phyloP scores from a whole-genome alignment of 2,329 filamentous ascomycete species.

The Blumeria graminis region DNA sequence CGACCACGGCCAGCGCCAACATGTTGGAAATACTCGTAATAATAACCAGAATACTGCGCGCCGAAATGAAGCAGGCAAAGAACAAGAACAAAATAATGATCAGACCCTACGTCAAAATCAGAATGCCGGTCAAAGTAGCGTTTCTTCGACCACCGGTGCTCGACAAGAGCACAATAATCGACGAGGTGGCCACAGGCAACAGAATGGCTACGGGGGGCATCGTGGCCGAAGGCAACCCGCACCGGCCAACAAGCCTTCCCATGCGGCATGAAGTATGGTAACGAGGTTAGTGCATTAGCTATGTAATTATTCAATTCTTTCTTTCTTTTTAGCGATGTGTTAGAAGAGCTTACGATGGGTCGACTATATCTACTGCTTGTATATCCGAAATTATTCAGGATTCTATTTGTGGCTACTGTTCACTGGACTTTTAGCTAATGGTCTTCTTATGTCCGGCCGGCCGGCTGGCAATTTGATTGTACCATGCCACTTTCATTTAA shows the following conservation, averaged over 20 bases:
- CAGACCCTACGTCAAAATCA: conserved; percentile 12
- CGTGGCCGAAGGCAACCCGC: conserved; percentile 10
- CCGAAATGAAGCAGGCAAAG: conserved; percentile 9
- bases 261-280: not conserved
- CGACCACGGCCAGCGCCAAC: conserved; percentile 4
- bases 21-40: conserved; percentile 7
- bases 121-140: conserved; percentile 4
- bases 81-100: conserved; percentile 9
- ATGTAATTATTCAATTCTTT: conserved; percentile 14
- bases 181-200: conserved; percentile 13
- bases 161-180: conserved; percentile 9
- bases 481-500: too few relatives aligned
- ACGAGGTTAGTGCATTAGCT: conserved; percentile 6
- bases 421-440: too few relatives aligned
- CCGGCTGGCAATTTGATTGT: too few relatives aligned
- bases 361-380: too few relatives aligned
- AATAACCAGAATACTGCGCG: conserved; percentile 10
- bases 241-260: conserved; percentile 6
- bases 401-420: too few relatives aligned
- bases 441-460: too few relatives aligned
- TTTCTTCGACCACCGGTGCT: conserved; percentile 9
- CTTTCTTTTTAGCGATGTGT: too few relatives aligned
- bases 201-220: conserved; percentile 12
- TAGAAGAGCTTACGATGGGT: too few relatives aligned
- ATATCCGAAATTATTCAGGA: too few relatives aligned